Evolutionary conservation across 2,329 filamentous ascomycete species (phyloP), one percentile per base, ranked within the genome.

Genomic region (Xylaria sp.): DNA sequence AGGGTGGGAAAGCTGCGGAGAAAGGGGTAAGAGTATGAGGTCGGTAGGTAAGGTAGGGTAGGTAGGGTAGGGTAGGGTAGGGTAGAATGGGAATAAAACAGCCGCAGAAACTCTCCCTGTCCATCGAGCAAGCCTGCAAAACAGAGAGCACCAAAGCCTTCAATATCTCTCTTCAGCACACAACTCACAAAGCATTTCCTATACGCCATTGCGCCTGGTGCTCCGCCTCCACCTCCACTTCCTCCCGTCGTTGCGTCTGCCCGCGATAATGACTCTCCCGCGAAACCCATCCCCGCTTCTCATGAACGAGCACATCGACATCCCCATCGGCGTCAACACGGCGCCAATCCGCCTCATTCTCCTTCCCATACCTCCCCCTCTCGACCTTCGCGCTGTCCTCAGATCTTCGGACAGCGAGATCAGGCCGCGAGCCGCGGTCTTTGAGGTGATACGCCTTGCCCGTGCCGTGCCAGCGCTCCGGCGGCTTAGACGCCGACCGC

Each of bases 401-500:
- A 10, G 65, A 64, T 3, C 23, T 37, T 7, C 69, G 59, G 0
- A 2, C 37, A 23, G 9, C 18, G 2, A 70, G 63, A 7, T 70
- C 67, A 1, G 54, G 64, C 41, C 66, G 66, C 25, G 69, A 69
- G 10, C 70, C 70, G 2, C 70, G 65, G 50, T 71, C 70, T 32
- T 68, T 69, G 13, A 70, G 63, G 32, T 69, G 68, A 44, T 70
- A 69, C 25, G 72, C 70, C 46, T 70, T 69, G 6, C 65, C 68
- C 28, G 23, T 66, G 44, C 60, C 58, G 56, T 69, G 71, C 70
- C 82, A 86, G 71, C 83, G 81, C 64, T 79, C 77, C 13, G 85
- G 82, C 37, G 86, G 83, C 41, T 77, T 77, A 28, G 84, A 82
- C 54, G 85, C 81, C 34, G 74, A 78, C 2, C 84, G 84, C 55